phyloP scores from a whole-genome alignment of 1,284 basidiomycete genomes.

The Irpex sp. region DNA sequence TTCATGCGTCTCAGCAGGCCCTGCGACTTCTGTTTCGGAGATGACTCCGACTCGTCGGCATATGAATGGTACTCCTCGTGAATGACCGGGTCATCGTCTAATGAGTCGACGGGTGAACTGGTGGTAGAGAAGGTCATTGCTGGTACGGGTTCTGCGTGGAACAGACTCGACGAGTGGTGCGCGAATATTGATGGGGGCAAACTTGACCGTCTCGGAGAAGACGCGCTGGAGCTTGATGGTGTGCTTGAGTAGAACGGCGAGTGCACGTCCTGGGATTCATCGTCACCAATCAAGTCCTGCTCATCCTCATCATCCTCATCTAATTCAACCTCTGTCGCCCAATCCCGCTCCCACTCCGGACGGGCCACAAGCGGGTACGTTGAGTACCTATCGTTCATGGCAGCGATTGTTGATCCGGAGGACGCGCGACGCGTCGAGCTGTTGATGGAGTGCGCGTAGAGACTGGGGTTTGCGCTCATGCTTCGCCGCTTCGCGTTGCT shows the following conservation, averaged over 20 bases:
- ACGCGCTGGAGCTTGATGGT: not conserved
- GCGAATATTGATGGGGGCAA: slow-evolving; percentile 8
- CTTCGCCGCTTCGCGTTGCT: slow-evolving; percentile 2
- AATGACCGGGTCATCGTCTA: slow-evolving; percentile 22
- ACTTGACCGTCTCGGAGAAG: slow-evolving; percentile 13
- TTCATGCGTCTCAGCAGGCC: slow-evolving; percentile 5
- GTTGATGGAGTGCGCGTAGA: slow-evolving; percentile 17
- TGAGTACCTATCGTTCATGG: slow-evolving; percentile 18
- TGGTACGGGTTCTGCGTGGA: slow-evolving; percentile 3
- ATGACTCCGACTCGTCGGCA: slow-evolving; percentile 10
- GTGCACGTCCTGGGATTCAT: slow-evolving; percentile 22
- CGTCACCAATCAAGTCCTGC: slow-evolving; percentile 10
- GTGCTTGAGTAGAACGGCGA: slow-evolving; percentile 21
- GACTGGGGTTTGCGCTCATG: not conserved
- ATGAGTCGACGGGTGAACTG: slow-evolving; percentile 22
- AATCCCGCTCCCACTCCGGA: slow-evolving; percentile 33
- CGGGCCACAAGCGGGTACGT: slow-evolving; percentile 21
- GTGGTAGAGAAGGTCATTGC: slow-evolving; percentile 21
- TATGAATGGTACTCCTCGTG: slow-evolving; percentile 8
- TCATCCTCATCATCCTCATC: slow-evolving; percentile 33
- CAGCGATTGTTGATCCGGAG: not conserved
- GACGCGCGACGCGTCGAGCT: slow-evolving; percentile 22
- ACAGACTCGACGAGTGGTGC: not conserved
- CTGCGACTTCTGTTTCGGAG: slow-evolving; percentile 3
- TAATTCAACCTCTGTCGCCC: slow-evolving; percentile 21